A percentile compares a stretch with the other conserved stretches of the same genome.
Conservation (phyloP, 805 yeast genomes). For the Clavispora asparagi region DNA sequence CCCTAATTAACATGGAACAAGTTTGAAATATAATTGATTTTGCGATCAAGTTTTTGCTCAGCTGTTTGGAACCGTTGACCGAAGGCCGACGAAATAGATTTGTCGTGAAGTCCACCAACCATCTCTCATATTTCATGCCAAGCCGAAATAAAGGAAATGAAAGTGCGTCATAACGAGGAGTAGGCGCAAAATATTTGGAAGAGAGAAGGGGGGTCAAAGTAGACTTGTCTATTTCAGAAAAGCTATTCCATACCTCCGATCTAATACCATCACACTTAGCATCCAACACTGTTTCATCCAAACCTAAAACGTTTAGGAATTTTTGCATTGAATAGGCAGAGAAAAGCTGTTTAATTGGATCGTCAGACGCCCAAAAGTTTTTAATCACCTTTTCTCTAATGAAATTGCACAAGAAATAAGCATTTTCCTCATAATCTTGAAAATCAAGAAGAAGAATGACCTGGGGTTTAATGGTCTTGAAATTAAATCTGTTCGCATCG, state of each 20-base stretch:
- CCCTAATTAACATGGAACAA: conserved; percentile 59
- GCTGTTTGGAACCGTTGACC: conserved; percentile 7
- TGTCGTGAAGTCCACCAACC: conserved; percentile 69
- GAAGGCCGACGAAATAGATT: conserved; percentile 52
- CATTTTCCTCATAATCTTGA: conserved; percentile 55
- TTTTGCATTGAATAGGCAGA: conserved; percentile 90
- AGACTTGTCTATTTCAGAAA: conserved; percentile 62
- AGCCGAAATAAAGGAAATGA: conserved; percentile 61
- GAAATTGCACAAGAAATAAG: conserved; percentile 57
- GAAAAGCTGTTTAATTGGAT: conserved; percentile 78
- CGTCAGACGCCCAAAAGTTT: conserved; percentile 84
- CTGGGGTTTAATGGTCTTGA: conserved; percentile 37
- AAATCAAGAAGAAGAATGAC: conserved; percentile 58
- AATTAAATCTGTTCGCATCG: conserved; percentile 55
- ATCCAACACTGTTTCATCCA: conserved; percentile 24
- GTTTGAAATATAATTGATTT: conserved; percentile 48
- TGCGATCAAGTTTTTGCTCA: conserved; percentile 8
- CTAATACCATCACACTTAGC: conserved; percentile 15
- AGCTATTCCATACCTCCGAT: conserved; percentile 49
- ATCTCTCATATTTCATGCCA: conserved; percentile 52
- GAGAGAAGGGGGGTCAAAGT: conserved; percentile 70
- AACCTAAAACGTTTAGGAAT: conserved; percentile 58
- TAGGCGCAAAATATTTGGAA: conserved; percentile 66
- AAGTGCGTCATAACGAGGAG: conserved; percentile 41
- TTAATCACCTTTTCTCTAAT: conserved; percentile 70